phyloP scores from a whole-genome alignment of 108 stramenopile genomes.

The Schizochytrium sp. region DNA sequence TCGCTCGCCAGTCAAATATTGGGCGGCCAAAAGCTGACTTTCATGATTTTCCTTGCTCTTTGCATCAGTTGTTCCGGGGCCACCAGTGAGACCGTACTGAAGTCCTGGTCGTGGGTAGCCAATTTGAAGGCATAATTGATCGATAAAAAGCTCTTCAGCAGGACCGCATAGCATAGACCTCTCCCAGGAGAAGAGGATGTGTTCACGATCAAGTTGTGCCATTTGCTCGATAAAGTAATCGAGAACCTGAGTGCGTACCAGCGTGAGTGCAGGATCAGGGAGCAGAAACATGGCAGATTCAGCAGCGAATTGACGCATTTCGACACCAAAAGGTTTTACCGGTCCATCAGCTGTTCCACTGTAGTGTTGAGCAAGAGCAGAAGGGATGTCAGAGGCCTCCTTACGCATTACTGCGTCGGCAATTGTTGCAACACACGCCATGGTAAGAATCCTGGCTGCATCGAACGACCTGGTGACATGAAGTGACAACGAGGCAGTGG shows the following conservation, averaged over 20 bases:
- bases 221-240: slow-evolving; percentile 84
- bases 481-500: slow-evolving; percentile 89
- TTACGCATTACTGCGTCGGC: slow-evolving; percentile 95
- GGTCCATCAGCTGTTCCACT: slow-evolving; percentile 94
- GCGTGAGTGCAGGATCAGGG: slow-evolving; percentile 86
- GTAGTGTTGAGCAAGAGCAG: slow-evolving; percentile 93
- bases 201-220: not conserved
- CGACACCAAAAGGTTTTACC: slow-evolving; percentile 92
- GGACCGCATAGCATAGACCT: not conserved
- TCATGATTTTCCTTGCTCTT: not conserved
- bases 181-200: not conserved
- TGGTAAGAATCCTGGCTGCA: slow-evolving; percentile 93
- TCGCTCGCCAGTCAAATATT: slow-evolving; percentile 74
- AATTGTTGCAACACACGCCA: slow-evolving; percentile 93
- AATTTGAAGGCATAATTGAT: slow-evolving; percentile 1
- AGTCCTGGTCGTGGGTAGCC: slow-evolving; percentile 56
- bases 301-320: slow-evolving; percentile 91
- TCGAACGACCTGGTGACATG: slow-evolving; percentile 94
- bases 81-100: slow-evolving; percentile 26
- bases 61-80: not conserved
- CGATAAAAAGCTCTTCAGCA: slow-evolving; percentile 33
- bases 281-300: slow-evolving; percentile 92
- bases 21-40: slow-evolving; percentile 50
- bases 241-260: slow-evolving; percentile 88
- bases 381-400: slow-evolving; percentile 92